Evolutionary conservation across 2,329 filamentous ascomycete species (phyloP).

Genomic region (Berkeleyomyces basicola): DNA sequence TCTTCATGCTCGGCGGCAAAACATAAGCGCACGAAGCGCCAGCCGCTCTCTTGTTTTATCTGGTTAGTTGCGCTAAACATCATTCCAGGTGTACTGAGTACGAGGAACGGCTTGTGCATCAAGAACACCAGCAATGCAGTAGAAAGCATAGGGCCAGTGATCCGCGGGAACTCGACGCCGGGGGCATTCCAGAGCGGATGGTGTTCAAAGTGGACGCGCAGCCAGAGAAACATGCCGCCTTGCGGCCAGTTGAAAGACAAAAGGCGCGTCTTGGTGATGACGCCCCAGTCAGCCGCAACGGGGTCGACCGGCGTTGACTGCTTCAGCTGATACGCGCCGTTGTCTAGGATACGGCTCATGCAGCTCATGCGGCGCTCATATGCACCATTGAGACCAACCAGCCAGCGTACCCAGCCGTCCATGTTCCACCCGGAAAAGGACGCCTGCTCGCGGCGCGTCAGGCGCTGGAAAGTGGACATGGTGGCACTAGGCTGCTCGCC

Average conservation of each 20-base stretch:
- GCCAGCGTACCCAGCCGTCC: conserved; percentile 81
- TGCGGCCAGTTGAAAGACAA: conserved; percentile 66
- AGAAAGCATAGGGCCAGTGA: conserved; percentile 40
- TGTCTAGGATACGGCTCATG: conserved; percentile 62
- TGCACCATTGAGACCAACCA: conserved; percentile 63
- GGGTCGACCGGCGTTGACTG: conserved; percentile 31
- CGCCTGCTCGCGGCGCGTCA: conserved; percentile 32
- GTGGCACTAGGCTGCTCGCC: conserved; percentile 39
- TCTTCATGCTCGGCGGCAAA: conserved; percentile 72
- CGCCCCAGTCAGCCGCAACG: conserved; percentile 48
- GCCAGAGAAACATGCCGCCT: conserved; percentile 87
- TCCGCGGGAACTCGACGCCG: conserved; percentile 22
- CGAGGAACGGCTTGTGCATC: conserved; percentile 50
- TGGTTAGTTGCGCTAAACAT: conserved; percentile 56
- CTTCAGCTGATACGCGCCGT: conserved; percentile 48
- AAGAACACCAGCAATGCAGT: conserved; percentile 55
- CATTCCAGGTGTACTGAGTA: conserved; percentile 52
- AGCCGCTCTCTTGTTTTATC: conserved; percentile 41
- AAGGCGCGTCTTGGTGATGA: conserved; percentile 57
- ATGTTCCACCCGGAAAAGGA: conserved; percentile 51
- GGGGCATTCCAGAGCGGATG: conserved; percentile 48
- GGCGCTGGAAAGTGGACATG: conserved; percentile 26
- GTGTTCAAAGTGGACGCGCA: conserved; percentile 51
- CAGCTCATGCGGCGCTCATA: conserved; percentile 73
- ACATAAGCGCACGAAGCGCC: conserved; percentile 61